Evolutionary conservation across 1,284 basidiomycete genomes (phyloP), one percentile per base, ranked within the genome.

Genomic region (Ustilago cynodontis): DNA sequence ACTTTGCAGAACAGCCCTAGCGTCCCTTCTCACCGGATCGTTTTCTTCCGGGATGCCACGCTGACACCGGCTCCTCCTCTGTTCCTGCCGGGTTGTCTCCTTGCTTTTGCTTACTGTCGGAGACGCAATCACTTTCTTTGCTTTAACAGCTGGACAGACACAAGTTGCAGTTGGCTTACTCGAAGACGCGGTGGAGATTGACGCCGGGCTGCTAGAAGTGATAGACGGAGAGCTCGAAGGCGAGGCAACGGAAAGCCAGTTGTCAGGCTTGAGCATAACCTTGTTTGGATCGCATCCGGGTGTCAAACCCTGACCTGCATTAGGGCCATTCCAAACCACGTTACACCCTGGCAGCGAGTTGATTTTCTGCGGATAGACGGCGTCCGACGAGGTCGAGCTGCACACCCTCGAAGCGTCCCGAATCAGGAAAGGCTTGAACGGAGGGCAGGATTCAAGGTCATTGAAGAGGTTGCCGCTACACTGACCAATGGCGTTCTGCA

Each of bases 401-500:
- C 77, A 79, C 0, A 18, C 14, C 1, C 16, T 8, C 4, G 65
- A 28, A 2, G 33, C 60, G 6, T 51, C 16, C 13, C 73, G 51
- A 31, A 74, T 60, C n/a, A 81, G 16, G 31, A 66, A 50, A 33
- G 41, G 10, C 4, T 47, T 50, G n/a, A 81, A 56, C 5, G 79
- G 79, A n/a, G 79, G 53, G 49, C 89, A 90, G 3, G 87, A 86
- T 55, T 87, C 87, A 2, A 88, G 87, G 20, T 87, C 82, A 35
- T 85, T 86, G 13, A 74, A 75, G 70, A 81, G 37, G 24, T 87
- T 83, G 59, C 87, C 86, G 76, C 88, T 86, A 84, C 89, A 90
- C 28, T 87, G 74, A 79, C 89, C 87, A 67, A 89, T 89, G 18
- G 89, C 88, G 41, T 86, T 86, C 79, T 89, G 88, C 18, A 89